These are phyloP conservation scores for Hyaloscypha finlandica DNA, from an alignment of 495 filamentous ascomycete species.

Conservation along the genomic window DNA sequence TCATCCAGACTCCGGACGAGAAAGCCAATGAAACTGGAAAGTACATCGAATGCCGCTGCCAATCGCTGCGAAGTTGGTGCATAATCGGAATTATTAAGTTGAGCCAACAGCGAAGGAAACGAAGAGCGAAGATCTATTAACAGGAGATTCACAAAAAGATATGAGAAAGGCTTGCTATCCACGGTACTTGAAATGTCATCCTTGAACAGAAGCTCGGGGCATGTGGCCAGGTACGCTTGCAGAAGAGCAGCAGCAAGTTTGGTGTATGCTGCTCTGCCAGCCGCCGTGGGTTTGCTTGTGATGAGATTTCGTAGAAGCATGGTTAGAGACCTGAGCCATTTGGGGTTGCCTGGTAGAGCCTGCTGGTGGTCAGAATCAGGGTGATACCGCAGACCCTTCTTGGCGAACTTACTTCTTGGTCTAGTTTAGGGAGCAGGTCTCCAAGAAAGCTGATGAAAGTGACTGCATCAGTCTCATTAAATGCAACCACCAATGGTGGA, in stretches of 20 bases:
- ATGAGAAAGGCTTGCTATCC: conserved; percentile 52
- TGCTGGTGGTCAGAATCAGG: conserved; percentile 32
- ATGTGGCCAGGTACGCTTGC: conserved; percentile 46
- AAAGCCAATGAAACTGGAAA: conserved; percentile 59
- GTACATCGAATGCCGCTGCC: conserved; percentile 56
- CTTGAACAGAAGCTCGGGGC: conserved; percentile 50
- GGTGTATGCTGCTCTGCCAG: conserved; percentile 49
- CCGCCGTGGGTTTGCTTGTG: conserved; percentile 46
- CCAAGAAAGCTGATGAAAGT: conserved; percentile 51
- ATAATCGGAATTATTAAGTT: conserved; percentile 53
- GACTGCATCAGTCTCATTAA: conserved; percentile 52
- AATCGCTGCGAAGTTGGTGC: conserved; percentile 49
- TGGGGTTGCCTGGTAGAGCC: conserved; percentile 32
- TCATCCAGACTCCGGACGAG: conserved; percentile 53
- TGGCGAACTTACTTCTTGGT: conserved; percentile 40
- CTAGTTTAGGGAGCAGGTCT: conserved; percentile 43
- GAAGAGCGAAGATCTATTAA: conserved; percentile 63
- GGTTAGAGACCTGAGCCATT: conserved; percentile 46
- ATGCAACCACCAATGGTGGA: conserved; percentile 44
- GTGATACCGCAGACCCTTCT: conserved; percentile 10
- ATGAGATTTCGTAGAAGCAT: conserved; percentile 46
- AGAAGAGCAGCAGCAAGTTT: conserved; percentile 55
- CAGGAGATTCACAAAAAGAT: conserved; percentile 60
- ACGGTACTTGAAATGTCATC: conserved; percentile 22
- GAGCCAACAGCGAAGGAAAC: conserved; percentile 58